Conservation (phyloP, 192 early-diverging fungal species). For the Physocladia obscura region DNA sequence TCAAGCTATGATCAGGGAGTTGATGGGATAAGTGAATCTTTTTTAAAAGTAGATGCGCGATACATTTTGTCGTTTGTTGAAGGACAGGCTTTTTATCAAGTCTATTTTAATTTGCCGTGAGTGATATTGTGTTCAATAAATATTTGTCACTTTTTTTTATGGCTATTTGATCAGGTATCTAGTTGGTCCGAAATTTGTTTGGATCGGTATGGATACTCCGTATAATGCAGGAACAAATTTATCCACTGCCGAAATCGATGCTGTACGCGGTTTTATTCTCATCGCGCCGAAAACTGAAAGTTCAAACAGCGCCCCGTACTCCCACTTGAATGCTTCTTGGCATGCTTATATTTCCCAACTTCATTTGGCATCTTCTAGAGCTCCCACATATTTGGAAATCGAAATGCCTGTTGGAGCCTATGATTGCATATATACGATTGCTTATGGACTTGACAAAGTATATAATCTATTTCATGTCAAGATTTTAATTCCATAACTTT, state of each 20-base stretch:
- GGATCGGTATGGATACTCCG: neutral
- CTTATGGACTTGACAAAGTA: slow-evolving; percentile 5
- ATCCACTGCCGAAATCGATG: neutral
- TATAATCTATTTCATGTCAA: neutral
- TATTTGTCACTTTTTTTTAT: neutral
- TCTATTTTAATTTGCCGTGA: slow-evolving; percentile 10
- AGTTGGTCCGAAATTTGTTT: neutral
- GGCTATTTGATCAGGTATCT: neutral
- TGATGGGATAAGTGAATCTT: neutral
- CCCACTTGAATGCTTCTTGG: neutral
- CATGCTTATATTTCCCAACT: neutral
- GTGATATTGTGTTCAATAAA: neutral
- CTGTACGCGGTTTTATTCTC: slow-evolving; percentile 9
- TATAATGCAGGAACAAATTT: neutral
- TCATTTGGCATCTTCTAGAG: neutral
- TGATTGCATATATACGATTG: slow-evolving; percentile 12
- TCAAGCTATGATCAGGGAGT: neutral
- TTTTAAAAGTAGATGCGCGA: neutral
- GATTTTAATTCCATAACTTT: neutral
- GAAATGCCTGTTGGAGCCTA: slow-evolving; percentile 13
- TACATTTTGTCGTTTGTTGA: slow-evolving; percentile 10
- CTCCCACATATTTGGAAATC: neutral
- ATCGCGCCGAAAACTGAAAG: neutral
- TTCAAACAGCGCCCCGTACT: neutral
- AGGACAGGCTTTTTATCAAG: neutral